Evolutionary conservation across 768 basidiomycete species (phyloP), one percentile per base, ranked within the genome.

Genomic region (Suillus americanus): DNA sequence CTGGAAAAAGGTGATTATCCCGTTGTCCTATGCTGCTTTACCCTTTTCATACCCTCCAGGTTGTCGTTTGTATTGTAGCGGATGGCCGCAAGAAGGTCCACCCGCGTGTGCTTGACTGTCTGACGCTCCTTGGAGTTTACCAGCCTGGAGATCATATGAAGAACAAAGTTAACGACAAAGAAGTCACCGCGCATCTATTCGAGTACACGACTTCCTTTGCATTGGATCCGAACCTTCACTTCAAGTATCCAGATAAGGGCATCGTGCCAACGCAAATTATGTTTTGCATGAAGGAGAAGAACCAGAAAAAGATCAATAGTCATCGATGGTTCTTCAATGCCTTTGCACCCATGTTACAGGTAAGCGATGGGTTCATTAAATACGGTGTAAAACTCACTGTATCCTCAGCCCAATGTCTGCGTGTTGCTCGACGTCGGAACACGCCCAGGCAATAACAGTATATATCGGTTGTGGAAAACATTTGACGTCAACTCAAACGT

Each of bases 241-340:
- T 95, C 79, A 87, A 85, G 73, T 94, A 92, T 68, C 92, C 94
- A 1, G 95, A 95, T 73, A 95, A 94, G 75, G 95, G 95, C 3
- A 92, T 96, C 48, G 90, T 95, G 14, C 95, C 95, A 2, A 94
- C 91, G n/a, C 97, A 96, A 73, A 95, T 93, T 57, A 89, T 99
- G 38, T 93, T 93, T 73, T 92, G 89, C 73, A 83, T 92, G 81
- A 93, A 94, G 80, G 95, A 96, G 80, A 92, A 88, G 80, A 98
- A 97, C 73, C 90, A 94, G 73, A 95, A 96, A 82, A 97, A 98
- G 80, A 96, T 98, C 73, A 98, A 97, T 74, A 93, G 91, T 55
- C 95, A 97, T 71, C 82, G 96, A 56, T 98, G 96, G 96, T 97
- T 96, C 77, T 97, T 99, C 78, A 98, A 97, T 73, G 96, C 94